Percentiles rank a stretch among this genome's conserved stretches.
phyloP scores from a whole-genome alignment of 148 eudicot genomes.

The Drosera capensis region DNA sequence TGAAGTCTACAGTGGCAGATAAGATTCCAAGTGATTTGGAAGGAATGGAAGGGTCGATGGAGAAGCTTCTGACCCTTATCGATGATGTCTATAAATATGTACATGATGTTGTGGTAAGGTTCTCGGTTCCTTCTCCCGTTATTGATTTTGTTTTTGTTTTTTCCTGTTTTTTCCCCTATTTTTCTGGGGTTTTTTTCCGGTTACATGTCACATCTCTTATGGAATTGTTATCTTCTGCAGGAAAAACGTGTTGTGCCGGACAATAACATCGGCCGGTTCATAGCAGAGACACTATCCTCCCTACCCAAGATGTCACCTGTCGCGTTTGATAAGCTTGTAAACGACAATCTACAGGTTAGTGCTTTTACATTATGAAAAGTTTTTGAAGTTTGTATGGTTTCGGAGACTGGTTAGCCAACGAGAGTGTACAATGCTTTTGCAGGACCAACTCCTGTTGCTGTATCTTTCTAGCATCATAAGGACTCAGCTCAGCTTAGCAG shows the following conservation, averaged over 20 bases:
- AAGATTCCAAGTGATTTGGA: conserved; percentile 87
- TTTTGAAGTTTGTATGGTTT: neutral
- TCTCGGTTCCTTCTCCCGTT: neutral
- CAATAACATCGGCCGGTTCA: conserved; percentile 68
- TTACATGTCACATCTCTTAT: too few species aligned
- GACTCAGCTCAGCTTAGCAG: conserved; percentile 78
- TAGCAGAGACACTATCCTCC: conserved; percentile 63
- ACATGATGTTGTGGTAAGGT: conserved; percentile 91
- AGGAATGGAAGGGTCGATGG: conserved; percentile 85
- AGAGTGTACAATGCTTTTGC: conserved; percentile 3
- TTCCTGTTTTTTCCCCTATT: too few species aligned
- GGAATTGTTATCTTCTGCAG: conserved; percentile 16
- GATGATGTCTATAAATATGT: conserved; percentile 85
- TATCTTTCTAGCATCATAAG: conserved; percentile 89
- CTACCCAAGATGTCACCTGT: conserved; percentile 62
- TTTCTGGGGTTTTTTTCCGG: too few species aligned
- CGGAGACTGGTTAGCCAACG: neutral
- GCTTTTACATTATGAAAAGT: too few species aligned
- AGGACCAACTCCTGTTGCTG: conserved; percentile 80
- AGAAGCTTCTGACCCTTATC: conserved; percentile 55
- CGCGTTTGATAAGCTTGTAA: conserved; percentile 71
- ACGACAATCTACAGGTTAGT: conserved; percentile 81
- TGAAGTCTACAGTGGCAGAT: conserved; percentile 73
- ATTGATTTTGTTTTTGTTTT: neutral
- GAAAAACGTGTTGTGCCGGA: conserved; percentile 62